Conservation (phyloP, 1,284 basidiomycete genomes). For the Agaricales sp. region DNA sequence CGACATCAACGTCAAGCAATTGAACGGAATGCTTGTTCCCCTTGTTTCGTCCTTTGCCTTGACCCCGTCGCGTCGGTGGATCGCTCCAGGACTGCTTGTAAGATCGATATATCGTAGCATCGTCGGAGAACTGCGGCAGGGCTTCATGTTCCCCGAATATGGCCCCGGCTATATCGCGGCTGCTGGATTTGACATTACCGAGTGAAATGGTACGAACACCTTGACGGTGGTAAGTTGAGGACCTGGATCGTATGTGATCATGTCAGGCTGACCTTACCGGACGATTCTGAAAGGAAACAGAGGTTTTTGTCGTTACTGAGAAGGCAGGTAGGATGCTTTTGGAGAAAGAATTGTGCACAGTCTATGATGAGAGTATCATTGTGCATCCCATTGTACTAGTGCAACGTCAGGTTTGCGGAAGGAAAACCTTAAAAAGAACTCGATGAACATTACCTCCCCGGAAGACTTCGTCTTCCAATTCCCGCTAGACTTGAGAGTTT, state of each 20-base stretch:
- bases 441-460: conserved; percentile 28
- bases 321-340: conserved; percentile 31
- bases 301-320: conserved; percentile 61
- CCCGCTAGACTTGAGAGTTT: conserved; percentile 48
- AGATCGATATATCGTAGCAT: neutral
- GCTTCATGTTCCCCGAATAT: neutral
- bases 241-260: conserved; percentile 1
- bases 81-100: neutral
- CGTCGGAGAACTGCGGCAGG: neutral
- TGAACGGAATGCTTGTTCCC: neutral
- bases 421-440: conserved; percentile 1
- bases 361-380: conserved; percentile 66
- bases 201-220: conserved; percentile 21
- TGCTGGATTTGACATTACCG: neutral
- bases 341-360: conserved; percentile 53
- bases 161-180: neutral
- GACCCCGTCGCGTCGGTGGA: neutral
- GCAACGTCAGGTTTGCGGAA: neutral
- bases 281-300: conserved; percentile 38
- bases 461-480: conserved; percentile 43
- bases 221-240: conserved; percentile 7
- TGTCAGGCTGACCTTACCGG: conserved; percentile 32
- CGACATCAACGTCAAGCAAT: conserved; percentile 11
- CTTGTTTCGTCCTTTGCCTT: neutral
- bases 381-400: neutral